Conservation (phyloP, 78 protist species). For the Bigelowiella natans region DNA sequence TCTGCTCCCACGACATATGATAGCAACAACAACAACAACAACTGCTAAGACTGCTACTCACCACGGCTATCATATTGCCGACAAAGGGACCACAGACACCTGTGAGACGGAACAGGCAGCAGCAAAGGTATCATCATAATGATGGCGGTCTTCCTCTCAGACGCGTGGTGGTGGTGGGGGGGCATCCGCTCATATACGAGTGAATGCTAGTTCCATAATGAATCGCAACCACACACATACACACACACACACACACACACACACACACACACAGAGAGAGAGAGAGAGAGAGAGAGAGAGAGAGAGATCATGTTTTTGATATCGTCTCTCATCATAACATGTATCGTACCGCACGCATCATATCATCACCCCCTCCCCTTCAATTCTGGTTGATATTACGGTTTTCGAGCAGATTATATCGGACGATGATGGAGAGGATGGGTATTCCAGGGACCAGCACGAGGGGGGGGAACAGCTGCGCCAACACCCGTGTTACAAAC, state of each 20-base stretch:
- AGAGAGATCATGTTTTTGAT: background rate
- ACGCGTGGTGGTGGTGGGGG: too few relatives aligned
- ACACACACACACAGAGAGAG: background rate
- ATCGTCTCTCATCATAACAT: background rate
- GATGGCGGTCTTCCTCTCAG: too few relatives aligned
- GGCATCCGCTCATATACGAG: too few relatives aligned
- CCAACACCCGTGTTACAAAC: background rate
- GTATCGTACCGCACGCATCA: background rate
- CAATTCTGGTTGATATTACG: background rate
- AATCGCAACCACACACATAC: background rate
- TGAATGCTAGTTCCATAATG: too few relatives aligned
- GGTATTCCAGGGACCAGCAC: background rate
- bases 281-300: background rate
- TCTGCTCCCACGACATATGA: too few relatives aligned
- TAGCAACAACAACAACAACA: background rate
- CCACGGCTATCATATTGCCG: too few relatives aligned
- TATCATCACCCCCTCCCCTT: background rate
- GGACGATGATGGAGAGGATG: background rate
- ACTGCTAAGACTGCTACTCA: background rate
- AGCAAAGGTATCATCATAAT: too few relatives aligned
- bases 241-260: background rate
- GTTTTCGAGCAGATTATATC: background rate
- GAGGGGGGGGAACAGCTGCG: background rate
- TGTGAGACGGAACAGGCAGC: too few relatives aligned
- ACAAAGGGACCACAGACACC: too few relatives aligned